Percentiles rank a stretch among this genome's conserved stretches.
Conservation (phyloP, 2,329 filamentous ascomycete species). For the Arachnopeziza araneosa region DNA sequence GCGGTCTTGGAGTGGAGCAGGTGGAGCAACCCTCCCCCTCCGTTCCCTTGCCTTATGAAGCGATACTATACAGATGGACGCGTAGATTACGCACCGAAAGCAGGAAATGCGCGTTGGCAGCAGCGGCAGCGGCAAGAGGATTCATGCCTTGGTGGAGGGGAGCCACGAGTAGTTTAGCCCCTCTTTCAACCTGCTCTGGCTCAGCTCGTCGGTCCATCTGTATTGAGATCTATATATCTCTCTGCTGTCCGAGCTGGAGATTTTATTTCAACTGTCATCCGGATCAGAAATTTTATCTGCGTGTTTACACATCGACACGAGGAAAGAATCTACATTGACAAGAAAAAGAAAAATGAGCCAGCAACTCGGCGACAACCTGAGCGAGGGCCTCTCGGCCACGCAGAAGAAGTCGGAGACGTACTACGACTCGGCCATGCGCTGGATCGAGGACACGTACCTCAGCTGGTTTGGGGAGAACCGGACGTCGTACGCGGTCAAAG, state of each 20-base stretch:
- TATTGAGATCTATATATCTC: not conserved
- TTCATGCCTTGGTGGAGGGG: too few relatives aligned
- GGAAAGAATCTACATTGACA: too few relatives aligned
- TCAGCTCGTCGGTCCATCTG: not conserved
- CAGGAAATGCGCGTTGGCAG: too few relatives aligned
- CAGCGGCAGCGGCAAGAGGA: too few relatives aligned
- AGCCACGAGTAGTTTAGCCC: not conserved
- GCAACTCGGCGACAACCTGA: not conserved
- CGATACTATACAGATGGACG: too few relatives aligned
- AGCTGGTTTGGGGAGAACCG: constrained; percentile 27
- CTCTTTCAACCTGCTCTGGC: not conserved
- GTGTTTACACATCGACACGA: too few relatives aligned
- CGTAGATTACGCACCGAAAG: too few relatives aligned
- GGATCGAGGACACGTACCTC: constrained; percentile 28
- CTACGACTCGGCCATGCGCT: constrained; percentile 20
- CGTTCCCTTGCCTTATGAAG: too few relatives aligned
- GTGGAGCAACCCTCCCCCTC: too few relatives aligned
- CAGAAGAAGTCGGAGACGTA: constrained; percentile 16
- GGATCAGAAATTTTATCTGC: too few relatives aligned
- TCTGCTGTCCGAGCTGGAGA: not conserved
- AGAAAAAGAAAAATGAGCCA: not conserved
- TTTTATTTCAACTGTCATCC: too few relatives aligned
- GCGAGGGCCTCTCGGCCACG: not conserved
- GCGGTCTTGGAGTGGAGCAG: too few relatives aligned
- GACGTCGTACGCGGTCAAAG: constrained; percentile 25